Percentiles rank a stretch among this genome's conserved stretches.
These are phyloP conservation scores for Singerocomus inundabilis DNA, from an alignment of 1,284 basidiomycete species.

Conservation along the genomic window DNA sequence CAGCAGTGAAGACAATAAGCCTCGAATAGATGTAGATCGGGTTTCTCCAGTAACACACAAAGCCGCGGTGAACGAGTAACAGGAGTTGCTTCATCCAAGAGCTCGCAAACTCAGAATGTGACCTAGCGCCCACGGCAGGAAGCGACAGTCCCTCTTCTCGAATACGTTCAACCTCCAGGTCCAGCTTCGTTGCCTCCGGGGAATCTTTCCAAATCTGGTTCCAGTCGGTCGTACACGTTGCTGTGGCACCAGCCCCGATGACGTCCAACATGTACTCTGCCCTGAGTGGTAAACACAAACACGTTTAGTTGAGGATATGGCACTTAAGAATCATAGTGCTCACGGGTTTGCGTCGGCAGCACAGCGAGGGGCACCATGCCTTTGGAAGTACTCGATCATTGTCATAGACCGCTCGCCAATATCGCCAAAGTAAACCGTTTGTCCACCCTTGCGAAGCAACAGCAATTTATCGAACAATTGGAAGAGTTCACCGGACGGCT, in stretches of 20 bases:
- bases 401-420: constrained; percentile 57
- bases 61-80: constrained; percentile 37
- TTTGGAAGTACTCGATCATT: constrained; percentile 68
- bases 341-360: constrained; percentile 42
- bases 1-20: constrained; percentile 49
- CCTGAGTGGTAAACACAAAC: no score
- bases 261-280: no score
- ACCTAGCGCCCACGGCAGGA: no score
- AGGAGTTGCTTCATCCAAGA: constrained; percentile 51
- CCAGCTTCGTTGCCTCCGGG: no score
- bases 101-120: no score
- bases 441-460: constrained; percentile 61
- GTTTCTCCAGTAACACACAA: constrained; percentile 45
- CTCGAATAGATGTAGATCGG: constrained; percentile 78
- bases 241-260: no score
- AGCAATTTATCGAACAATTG: constrained; percentile 64
- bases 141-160: no score
- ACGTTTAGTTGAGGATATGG: not conserved
- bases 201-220: no score
- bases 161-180: no score
- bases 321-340: not conserved
- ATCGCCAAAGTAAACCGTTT: constrained; percentile 77
- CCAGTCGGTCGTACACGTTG: constrained; percentile 39
- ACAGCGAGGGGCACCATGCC: constrained; percentile 51
- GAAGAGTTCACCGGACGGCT: constrained; percentile 69